Conservation (phyloP, 2,329 filamentous ascomycete species). For the Diaporthe citriasiana region DNA sequence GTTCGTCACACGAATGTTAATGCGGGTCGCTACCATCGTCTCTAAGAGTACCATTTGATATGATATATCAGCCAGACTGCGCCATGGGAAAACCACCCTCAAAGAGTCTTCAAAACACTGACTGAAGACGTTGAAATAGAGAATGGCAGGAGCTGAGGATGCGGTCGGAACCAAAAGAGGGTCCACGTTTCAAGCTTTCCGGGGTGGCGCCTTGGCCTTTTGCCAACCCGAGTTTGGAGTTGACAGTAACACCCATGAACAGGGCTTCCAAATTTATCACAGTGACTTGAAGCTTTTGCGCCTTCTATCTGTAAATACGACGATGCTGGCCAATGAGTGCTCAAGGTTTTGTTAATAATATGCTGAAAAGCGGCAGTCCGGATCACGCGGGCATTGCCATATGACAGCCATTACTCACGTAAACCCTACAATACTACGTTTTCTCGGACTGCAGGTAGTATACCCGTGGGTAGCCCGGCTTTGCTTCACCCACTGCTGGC, state of each 20-base stretch:
- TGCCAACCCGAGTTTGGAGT: not conserved
- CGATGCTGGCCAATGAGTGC: not conserved
- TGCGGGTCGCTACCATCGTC: not conserved
- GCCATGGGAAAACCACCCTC: not conserved
- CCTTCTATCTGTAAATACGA: not conserved
- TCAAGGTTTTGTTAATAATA: not conserved
- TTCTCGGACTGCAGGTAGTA: not conserved
- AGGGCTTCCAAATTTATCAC: constrained; percentile 15
- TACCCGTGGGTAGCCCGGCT: too few relatives aligned
- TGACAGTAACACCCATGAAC: not conserved
- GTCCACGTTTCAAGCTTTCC: constrained; percentile 29
- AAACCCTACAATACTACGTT: not conserved
- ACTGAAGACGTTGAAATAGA: not conserved
- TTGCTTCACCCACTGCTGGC: too few relatives aligned
- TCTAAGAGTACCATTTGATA: not conserved
- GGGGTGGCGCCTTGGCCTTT: constrained; percentile 16
- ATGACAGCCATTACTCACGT: not conserved
- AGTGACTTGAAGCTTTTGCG: not conserved
- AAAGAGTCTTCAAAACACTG: not conserved
- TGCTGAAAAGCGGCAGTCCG: not conserved
- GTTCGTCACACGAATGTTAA: not conserved
- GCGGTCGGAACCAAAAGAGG: constrained; percentile 9
- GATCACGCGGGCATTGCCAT: constrained; percentile 1
- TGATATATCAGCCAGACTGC: not conserved
- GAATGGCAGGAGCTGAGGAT: not conserved